Evolutionary conservation across 129 eudicot species (phyloP).

Genomic region (Ambrosia artemisiifolia): DNA sequence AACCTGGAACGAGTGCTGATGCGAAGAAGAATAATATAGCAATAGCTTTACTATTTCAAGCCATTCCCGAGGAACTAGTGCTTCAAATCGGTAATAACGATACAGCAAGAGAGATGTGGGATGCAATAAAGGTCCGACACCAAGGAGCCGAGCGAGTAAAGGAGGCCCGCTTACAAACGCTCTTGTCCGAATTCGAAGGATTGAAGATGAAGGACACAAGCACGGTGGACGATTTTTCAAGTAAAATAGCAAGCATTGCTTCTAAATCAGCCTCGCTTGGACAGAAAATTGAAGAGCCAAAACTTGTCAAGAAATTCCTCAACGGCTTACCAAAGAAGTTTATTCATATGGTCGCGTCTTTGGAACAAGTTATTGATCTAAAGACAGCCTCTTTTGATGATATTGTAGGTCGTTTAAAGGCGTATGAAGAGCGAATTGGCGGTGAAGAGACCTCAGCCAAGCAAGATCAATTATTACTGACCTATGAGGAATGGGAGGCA

Average conservation of each 20-base stretch:
- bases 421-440: too few relatives aligned
- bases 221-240: background rate
- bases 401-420: too few relatives aligned
- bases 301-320: background rate
- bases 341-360: background rate
- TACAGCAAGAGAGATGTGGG: background rate
- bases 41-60: background rate
- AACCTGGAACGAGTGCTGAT: background rate
- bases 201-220: background rate
- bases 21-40: background rate
- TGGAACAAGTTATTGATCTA: background rate
- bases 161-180: background rate
- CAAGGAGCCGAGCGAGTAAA: background rate
- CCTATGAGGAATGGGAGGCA: background rate
- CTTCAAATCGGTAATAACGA: background rate
- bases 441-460: too few relatives aligned
- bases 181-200: background rate
- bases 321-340: background rate
- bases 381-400: background rate
- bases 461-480: too few relatives aligned
- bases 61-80: background rate
- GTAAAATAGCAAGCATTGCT: background rate
- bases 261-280: background rate
- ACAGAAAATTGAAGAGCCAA: background rate
- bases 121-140: background rate